Conservation (phyloP, 805 yeast genomes). For the Cyberlindnera bimundalis region DNA sequence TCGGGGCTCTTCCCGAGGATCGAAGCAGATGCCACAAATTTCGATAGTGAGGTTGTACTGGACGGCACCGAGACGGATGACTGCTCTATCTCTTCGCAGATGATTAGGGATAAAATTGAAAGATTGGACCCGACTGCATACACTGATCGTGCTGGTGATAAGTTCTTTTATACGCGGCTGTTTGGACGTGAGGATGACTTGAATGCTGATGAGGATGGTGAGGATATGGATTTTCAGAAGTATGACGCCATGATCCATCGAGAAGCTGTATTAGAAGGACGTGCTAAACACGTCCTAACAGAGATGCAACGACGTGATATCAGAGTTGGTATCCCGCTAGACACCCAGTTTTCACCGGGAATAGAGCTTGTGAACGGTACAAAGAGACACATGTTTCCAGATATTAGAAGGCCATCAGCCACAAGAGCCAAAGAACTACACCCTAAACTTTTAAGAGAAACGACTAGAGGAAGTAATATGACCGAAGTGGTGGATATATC, state of each 20-base stretch:
- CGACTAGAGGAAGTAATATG: conserved; percentile 21
- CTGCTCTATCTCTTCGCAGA: conserved; percentile 11
- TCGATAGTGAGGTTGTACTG: conserved; percentile 1
- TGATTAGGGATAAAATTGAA: conserved; percentile 8
- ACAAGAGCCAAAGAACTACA: conserved; percentile 10
- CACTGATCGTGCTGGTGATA: conserved; percentile 21
- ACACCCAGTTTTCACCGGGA: conserved; percentile 26
- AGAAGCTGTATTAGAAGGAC: conserved; percentile 31
- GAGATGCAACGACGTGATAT: conserved; percentile 18
- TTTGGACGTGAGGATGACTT: conserved; percentile 12
- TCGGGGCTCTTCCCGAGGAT: conserved; percentile 12
- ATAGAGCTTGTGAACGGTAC: conserved; percentile 13
- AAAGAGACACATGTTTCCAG: conserved; percentile 8
- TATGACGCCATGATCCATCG: conserved; percentile 33
- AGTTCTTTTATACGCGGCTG: conserved; percentile 29
- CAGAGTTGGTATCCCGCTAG: conserved; percentile 24
- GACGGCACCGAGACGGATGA: conserved; percentile 7
- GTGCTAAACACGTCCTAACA: conserved; percentile 21
- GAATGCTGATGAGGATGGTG: conserved; percentile 8
- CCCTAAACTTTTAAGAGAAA: conserved; percentile 12
- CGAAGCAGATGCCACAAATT: conserved; percentile 2
- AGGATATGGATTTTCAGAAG: conserved; percentile 30
- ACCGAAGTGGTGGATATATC: conserved; percentile 27
- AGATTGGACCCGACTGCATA: conserved; percentile 2
- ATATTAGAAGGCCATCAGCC: conserved; percentile 8